These are phyloP conservation scores for Populus nigra DNA, from an alignment of 345 rosid species.

Conservation along the genomic window DNA sequence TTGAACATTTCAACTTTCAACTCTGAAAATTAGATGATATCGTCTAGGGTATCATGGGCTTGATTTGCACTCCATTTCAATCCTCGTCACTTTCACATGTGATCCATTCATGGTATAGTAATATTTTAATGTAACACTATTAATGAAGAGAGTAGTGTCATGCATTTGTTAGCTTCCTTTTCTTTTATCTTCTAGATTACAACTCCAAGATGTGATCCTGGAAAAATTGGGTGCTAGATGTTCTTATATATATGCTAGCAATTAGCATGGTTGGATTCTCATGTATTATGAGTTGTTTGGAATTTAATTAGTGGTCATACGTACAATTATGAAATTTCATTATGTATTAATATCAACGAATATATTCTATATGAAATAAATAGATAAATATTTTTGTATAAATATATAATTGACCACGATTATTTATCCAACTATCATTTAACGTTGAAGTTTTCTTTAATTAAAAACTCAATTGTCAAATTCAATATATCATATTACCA, in stretches of 20 bases:
- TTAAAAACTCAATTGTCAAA: no score
- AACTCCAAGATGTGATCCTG: not conserved
- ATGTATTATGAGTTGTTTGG: not conserved
- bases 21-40: not conserved
- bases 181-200: not conserved
- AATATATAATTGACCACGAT: no score
- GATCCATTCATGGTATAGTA: not conserved
- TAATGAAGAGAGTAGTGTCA: not conserved
- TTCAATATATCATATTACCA: no score
- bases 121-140: not conserved
- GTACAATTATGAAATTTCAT: no score
- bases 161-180: not conserved
- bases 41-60: not conserved
- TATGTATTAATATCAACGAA: no score
- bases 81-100: constrained; percentile 1
- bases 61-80: not conserved
- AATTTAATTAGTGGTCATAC: not conserved
- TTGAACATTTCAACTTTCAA: constrained; percentile 3
- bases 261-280: not conserved
- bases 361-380: no score
- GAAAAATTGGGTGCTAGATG: not conserved
- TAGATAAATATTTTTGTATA: no score
- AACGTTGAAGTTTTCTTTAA: no score
- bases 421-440: no score
- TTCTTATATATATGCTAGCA: not conserved